Conservation (phyloP, 345 rosid genomes). For the Fremontodendron californicum region DNA sequence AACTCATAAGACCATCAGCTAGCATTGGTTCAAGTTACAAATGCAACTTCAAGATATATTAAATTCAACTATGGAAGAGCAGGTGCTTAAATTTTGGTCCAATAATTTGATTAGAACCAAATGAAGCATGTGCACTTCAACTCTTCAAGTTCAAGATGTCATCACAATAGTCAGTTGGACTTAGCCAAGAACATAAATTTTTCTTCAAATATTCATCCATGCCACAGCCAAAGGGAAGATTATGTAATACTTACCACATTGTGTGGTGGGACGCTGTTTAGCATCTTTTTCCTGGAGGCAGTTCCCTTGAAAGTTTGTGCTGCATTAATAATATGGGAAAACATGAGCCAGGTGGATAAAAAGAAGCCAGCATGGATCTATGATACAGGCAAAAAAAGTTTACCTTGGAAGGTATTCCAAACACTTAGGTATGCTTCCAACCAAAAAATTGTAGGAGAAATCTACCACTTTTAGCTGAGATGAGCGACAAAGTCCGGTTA, state of each 20-base stretch:
- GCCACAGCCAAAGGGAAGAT: neutral
- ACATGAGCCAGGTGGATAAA: neutral
- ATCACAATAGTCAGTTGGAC: neutral
- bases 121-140: neutral
- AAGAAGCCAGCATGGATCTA: slow-evolving; percentile 6
- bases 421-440: slow-evolving; percentile 86
- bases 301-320: slow-evolving; percentile 89
- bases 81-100: neutral
- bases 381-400: slow-evolving; percentile 7
- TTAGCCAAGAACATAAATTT: neutral
- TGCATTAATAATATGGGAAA: slow-evolving; percentile 24
- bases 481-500: slow-evolving; percentile 67
- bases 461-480: slow-evolving; percentile 71
- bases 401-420: slow-evolving; percentile 75
- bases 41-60: neutral
- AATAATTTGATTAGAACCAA: neutral
- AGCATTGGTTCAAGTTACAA: neutral
- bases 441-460: slow-evolving; percentile 82
- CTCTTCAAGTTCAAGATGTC: no score
- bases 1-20: neutral
- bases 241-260: slow-evolving; percentile 55
- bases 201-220: neutral
- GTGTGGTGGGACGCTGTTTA: slow-evolving; percentile 64
- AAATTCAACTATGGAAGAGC: neutral
- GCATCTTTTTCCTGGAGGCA: slow-evolving; percentile 61